Percentiles rank a stretch among this genome's conserved stretches.
These are phyloP conservation scores for Sphaceloma murrayae DNA, from an alignment of 2,329 filamentous ascomycete species.

Conservation along the genomic window DNA sequence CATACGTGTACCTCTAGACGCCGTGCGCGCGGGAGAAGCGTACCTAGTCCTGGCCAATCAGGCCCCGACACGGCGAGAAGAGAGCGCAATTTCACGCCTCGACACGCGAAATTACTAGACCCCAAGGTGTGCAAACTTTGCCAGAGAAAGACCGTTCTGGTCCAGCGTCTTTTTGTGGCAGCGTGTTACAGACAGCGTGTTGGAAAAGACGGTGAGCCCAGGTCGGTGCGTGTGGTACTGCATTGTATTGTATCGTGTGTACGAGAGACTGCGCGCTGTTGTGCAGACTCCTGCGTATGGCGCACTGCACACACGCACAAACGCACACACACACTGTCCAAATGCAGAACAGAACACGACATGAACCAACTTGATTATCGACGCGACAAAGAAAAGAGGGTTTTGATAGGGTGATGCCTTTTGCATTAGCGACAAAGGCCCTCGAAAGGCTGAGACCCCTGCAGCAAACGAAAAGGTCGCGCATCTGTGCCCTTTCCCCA, in stretches of 20 bases:
- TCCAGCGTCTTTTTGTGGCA: slow-evolving; percentile 10
- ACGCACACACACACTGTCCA: too few species aligned
- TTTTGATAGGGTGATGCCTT: slow-evolving; percentile 4
- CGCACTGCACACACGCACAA: too few species aligned
- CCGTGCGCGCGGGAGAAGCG: slow-evolving; percentile 1
- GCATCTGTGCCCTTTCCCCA: neutral
- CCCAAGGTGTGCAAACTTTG: neutral
- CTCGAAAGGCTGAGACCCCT: slow-evolving; percentile 15
- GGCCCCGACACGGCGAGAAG: neutral
- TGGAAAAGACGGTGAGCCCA: neutral
- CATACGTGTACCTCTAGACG: too few species aligned
- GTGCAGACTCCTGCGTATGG: too few species aligned
- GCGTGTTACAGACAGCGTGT: slow-evolving; percentile 6
- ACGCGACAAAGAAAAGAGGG: neutral
- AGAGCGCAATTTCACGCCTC: slow-evolving; percentile 2
- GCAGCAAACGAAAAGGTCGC: neutral
- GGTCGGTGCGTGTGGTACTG: too few species aligned
- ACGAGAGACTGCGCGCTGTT: too few species aligned
- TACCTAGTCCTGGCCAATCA: slow-evolving; percentile 1
- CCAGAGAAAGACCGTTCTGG: slow-evolving; percentile 1
- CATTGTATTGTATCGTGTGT: too few species aligned
- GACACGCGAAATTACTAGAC: neutral
- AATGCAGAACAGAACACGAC: neutral
- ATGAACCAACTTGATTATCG: too few species aligned
- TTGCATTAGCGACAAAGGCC: slow-evolving; percentile 12